These are phyloP conservation scores for Aspergillus japonicus DNA, from an alignment of 2,329 filamentous ascomycete species.

Conservation along the genomic window DNA sequence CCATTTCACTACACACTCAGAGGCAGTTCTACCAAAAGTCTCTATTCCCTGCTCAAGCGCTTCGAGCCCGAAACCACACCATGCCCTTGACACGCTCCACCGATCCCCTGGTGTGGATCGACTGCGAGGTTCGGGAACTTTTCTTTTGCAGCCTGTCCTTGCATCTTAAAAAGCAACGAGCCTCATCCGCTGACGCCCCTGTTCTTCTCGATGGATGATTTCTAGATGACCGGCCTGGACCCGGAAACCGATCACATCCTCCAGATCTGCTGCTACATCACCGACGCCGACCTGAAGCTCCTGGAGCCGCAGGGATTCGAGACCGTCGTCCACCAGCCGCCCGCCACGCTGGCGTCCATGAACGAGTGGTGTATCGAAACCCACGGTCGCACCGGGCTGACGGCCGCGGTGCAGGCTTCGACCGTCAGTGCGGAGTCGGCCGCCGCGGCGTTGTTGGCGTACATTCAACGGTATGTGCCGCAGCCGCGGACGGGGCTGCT, in stretches of 20 bases:
- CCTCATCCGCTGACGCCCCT: background rate
- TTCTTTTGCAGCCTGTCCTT: background rate
- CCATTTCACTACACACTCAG: background rate
- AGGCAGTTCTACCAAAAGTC: background rate
- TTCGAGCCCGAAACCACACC: constrained; percentile 6
- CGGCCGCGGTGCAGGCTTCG: constrained; percentile 70
- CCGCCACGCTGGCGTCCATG: constrained; percentile 72
- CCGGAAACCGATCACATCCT: constrained; percentile 78
- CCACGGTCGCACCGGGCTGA: constrained; percentile 79
- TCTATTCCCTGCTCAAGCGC: background rate
- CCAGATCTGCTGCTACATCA: constrained; percentile 90
- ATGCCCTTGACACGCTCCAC: constrained; percentile 52
- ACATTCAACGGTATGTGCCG: constrained; percentile 72
- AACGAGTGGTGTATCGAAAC: constrained; percentile 84
- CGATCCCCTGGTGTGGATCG: constrained; percentile 81
- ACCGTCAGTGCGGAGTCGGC: constrained; percentile 70
- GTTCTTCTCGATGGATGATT: background rate
- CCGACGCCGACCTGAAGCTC: constrained; percentile 72
- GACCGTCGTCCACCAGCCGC: constrained; percentile 70
- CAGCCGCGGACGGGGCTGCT: constrained; percentile 67
- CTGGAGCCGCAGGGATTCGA: constrained; percentile 78
- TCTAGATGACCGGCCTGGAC: constrained; percentile 87
- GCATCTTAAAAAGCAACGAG: background rate
- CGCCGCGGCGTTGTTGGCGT: constrained; percentile 69
- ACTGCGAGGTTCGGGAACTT: constrained; percentile 59